Conservation (phyloP, 2,329 filamentous ascomycete species). For the Ophiostoma tasmaniense region DNA sequence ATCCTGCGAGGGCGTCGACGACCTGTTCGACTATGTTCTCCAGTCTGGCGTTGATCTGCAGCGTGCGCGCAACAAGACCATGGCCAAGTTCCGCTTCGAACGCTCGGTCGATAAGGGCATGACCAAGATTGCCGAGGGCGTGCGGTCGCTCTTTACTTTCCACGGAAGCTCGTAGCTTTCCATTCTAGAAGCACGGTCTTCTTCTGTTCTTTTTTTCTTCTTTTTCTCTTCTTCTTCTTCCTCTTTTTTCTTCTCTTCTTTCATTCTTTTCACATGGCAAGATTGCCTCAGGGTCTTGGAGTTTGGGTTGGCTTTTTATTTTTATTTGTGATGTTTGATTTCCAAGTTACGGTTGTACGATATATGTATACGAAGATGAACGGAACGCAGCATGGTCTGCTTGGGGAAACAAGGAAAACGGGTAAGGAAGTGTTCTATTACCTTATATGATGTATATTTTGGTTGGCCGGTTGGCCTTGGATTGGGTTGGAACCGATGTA, state of each 20-base stretch:
- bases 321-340: slow-evolving; percentile 1
- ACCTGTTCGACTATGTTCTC: slow-evolving; percentile 19
- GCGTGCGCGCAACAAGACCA: slow-evolving; percentile 15
- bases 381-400: neutral
- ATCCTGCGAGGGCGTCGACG: slow-evolving; percentile 19
- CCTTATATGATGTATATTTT: slow-evolving; percentile 15
- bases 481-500: neutral
- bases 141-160: slow-evolving; percentile 18
- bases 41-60: slow-evolving; percentile 19
- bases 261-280: neutral
- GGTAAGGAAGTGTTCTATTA: slow-evolving; percentile 5
- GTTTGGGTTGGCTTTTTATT: neutral
- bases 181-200: neutral
- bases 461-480: neutral
- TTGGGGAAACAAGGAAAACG: neutral
- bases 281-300: neutral
- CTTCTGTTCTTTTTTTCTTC: neutral
- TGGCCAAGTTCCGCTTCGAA: slow-evolving; percentile 19
- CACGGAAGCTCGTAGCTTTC: neutral
- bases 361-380: neutral
- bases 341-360: neutral
- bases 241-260: neutral
- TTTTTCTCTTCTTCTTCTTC: neutral
- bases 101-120: slow-evolving; percentile 20
- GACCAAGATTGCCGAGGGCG: slow-evolving; percentile 17